phyloP scores from a whole-genome alignment of 352 stramenopile species.

The Blastocystis sp. region DNA sequence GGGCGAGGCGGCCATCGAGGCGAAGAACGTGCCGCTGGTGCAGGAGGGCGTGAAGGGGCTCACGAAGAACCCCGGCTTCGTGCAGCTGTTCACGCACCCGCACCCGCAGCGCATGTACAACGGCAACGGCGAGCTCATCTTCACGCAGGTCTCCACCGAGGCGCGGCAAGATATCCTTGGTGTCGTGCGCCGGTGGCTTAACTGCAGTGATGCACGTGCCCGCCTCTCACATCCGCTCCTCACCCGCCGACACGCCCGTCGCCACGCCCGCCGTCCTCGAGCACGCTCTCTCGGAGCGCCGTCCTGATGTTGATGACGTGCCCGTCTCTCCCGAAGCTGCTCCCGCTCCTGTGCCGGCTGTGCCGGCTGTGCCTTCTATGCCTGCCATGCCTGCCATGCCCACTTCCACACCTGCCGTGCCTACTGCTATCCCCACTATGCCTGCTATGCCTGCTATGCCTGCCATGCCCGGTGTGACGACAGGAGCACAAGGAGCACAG shows the following conservation, averaged over 20 bases:
- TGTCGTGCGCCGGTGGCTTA: not conserved
- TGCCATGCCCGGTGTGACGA: too few species aligned
- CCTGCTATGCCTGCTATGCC: too few species aligned
- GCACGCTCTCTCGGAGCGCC: not conserved
- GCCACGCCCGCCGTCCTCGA: not conserved
- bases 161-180: conserved; percentile 30
- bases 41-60: conserved; percentile 53
- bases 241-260: too few species aligned
- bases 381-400: too few species aligned
- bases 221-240: not conserved
- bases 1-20: conserved; percentile 68
- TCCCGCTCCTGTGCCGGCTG: too few species aligned
- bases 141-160: conserved; percentile 13
- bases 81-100: conserved; percentile 72
- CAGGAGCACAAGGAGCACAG: too few species aligned
- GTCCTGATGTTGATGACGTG: not conserved
- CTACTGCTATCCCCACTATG: too few species aligned
- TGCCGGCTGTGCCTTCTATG: too few species aligned
- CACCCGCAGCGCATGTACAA: conserved; percentile 71
- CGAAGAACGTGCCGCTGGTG: conserved; percentile 70
- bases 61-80: conserved; percentile 70
- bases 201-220: not conserved
- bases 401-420: too few species aligned
- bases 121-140: conserved; percentile 30
- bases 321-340: too few species aligned